Evolutionary conservation across 768 basidiomycete species (phyloP).

Genomic region (Calocybe cyanea): DNA sequence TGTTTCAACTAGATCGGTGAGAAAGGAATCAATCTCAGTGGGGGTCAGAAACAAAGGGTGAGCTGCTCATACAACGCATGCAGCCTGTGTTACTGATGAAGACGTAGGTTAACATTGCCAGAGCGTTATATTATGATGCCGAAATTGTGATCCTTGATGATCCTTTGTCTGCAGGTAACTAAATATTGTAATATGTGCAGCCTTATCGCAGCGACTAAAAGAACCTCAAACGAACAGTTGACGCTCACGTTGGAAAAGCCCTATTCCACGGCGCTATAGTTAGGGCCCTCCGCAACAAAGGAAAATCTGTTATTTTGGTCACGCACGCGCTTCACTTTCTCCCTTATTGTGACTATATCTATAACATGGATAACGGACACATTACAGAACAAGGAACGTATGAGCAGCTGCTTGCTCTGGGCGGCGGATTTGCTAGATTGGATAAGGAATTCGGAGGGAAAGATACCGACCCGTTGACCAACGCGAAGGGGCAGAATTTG

Average conservation of each 20-base stretch:
- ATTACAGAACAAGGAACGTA: constrained; percentile 73
- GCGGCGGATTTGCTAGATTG: constrained; percentile 55
- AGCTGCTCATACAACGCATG: constrained; percentile 8
- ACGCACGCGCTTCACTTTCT: constrained; percentile 88
- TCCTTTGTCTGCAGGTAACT: constrained; percentile 58
- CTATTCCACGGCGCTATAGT: constrained; percentile 68
- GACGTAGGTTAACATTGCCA: constrained; percentile 59
- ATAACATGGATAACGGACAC: constrained; percentile 64
- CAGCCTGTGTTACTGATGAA: not conserved
- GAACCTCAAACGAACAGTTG: constrained; percentile 44
- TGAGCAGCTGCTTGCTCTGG: constrained; percentile 40
- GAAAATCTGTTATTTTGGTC: constrained; percentile 78
- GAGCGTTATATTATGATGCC: constrained; percentile 63
- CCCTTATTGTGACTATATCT: constrained; percentile 76
- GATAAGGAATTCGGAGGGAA: constrained; percentile 60
- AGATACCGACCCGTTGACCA: constrained; percentile 29
- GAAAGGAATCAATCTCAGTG: constrained; percentile 64
- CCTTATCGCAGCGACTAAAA: no score
- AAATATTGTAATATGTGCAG: no score
- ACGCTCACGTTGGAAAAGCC: constrained; percentile 70
- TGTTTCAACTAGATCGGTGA: constrained; percentile 52
- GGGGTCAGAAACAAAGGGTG: constrained; percentile 63
- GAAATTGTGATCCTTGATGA: constrained; percentile 63
- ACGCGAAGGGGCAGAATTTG: constrained; percentile 20
- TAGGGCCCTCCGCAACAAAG: constrained; percentile 29